These are phyloP conservation scores for Debaryomycetaceae sp. DNA, from an alignment of 1,139 yeast genomes.

Conservation along the genomic window DNA sequence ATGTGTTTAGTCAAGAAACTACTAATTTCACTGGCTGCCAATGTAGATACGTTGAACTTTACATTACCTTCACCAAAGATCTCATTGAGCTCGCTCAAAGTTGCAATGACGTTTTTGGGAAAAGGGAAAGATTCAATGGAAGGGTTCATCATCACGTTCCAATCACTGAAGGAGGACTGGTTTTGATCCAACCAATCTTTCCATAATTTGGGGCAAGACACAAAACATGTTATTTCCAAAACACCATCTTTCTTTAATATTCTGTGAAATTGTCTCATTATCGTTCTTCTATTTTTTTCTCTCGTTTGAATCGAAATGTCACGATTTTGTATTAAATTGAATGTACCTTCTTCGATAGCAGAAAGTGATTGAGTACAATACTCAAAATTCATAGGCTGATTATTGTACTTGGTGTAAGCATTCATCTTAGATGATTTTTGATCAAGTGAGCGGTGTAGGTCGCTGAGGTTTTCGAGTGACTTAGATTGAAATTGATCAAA, in stretches of 20 bases:
- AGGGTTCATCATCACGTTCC: not conserved
- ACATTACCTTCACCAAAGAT: constrained; percentile 37
- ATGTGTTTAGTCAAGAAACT: constrained; percentile 28
- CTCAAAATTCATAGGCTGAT: constrained; percentile 37
- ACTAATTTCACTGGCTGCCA: constrained; percentile 28
- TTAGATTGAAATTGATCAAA: constrained; percentile 22
- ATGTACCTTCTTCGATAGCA: constrained; percentile 26
- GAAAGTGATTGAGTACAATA: constrained; percentile 28
- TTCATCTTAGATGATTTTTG: constrained; percentile 21
- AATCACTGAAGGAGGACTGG: not conserved
- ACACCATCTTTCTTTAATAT: constrained; percentile 35
- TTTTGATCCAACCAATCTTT: not conserved
- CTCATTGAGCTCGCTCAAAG: constrained; percentile 2
- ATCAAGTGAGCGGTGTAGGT: constrained; percentile 23
- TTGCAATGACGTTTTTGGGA: not conserved
- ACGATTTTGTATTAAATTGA: constrained; percentile 35
- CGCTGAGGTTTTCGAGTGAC: constrained; percentile 26
- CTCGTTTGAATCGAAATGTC: constrained; percentile 35
- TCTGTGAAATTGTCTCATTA: constrained; percentile 33
- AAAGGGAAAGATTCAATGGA: not conserved
- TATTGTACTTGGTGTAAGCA: constrained; percentile 16
- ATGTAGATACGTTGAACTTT: not conserved
- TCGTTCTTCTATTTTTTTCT: constrained; percentile 19
- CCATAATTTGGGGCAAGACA: not conserved
- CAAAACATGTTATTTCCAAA: constrained; percentile 18